Evolutionary conservation across 345 rosid species (phyloP).

Genomic region (Aegle marmelos): DNA sequence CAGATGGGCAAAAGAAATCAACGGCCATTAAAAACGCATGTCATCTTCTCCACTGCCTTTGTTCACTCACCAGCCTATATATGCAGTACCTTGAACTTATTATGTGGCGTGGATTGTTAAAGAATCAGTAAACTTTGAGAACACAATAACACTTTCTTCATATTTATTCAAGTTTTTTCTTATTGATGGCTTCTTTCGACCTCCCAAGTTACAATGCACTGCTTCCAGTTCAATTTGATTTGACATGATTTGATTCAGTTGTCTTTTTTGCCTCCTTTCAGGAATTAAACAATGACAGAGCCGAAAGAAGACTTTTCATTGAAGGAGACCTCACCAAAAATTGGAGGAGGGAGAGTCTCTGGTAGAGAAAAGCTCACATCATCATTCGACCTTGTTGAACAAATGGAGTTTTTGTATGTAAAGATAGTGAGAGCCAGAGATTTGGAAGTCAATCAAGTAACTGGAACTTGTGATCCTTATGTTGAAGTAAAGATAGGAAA

Average conservation of each 20-base stretch:
- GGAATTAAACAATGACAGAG: conserved; percentile 16
- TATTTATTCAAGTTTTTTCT: no score
- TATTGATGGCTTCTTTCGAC: no score
- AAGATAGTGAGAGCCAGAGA: conserved; percentile 30
- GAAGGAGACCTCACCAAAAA: conserved; percentile 32
- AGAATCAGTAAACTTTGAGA: background rate
- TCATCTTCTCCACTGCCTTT: no score
- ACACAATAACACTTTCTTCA: background rate
- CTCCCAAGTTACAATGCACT: no score
- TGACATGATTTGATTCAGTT: background rate
- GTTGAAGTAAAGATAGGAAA: conserved; percentile 36
- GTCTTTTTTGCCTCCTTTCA: background rate
- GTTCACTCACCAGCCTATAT: no score
- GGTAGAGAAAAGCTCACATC: conserved; percentile 28
- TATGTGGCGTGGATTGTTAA: background rate
- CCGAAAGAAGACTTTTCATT: conserved; percentile 32
- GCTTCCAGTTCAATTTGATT: background rate
- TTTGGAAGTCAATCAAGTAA: conserved; percentile 19
- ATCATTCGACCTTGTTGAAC: conserved; percentile 40
- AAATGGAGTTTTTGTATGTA: conserved; percentile 35
- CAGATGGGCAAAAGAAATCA: no score
- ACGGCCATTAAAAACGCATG: no score
- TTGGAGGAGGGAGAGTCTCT: conserved; percentile 24
- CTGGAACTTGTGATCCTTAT: conserved; percentile 25
- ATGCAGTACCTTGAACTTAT: no score